phyloP scores from a whole-genome alignment of 192 early-diverging fungal species.

The Entomortierella chlamydospora region DNA sequence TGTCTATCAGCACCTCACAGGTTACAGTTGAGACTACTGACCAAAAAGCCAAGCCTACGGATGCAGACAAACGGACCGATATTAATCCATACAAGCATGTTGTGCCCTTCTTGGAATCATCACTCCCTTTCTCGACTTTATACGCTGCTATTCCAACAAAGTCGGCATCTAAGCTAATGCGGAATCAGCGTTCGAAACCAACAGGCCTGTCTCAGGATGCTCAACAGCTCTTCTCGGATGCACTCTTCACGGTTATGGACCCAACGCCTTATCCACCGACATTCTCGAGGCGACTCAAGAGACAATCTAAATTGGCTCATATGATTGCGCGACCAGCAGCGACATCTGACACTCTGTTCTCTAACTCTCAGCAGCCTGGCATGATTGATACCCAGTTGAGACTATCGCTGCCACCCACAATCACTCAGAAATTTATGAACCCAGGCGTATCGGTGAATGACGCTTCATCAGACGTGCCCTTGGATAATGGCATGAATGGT shows the following conservation, averaged over 20 bases:
- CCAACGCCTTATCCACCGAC: conserved; percentile 8
- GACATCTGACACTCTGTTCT: conserved; percentile 34
- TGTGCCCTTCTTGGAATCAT: conserved; percentile 21
- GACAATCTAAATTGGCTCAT: conserved; percentile 20
- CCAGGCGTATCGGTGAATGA: conserved; percentile 43
- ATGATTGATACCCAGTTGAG: conserved; percentile 37
- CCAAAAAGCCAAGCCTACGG: not conserved
- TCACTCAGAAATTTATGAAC: conserved; percentile 40
- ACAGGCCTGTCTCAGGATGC: conserved; percentile 26
- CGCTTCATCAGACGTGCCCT: not conserved
- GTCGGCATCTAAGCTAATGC: not conserved
- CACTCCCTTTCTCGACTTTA: conserved; percentile 23
- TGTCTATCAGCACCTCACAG: conserved; percentile 19
- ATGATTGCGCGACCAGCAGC: conserved; percentile 26
- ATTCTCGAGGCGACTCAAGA: conserved; percentile 7
- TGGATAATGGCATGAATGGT: conserved; percentile 22
- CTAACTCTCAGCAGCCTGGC: conserved; percentile 21
- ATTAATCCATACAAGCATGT: conserved; percentile 35
- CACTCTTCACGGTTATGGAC: conserved; percentile 30
- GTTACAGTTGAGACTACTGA: not conserved
- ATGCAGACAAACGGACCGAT: not conserved
- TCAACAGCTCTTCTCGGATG: conserved; percentile 41
- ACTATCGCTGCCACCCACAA: conserved; percentile 23
- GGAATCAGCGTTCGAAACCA: not conserved
- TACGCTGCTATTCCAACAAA: conserved; percentile 20